A percentile compares a stretch with the other conserved stretches of the same genome.
Evolutionary conservation across 176 grass and related monocot genomes (phyloP).

Genomic region (Musa itinerans): DNA sequence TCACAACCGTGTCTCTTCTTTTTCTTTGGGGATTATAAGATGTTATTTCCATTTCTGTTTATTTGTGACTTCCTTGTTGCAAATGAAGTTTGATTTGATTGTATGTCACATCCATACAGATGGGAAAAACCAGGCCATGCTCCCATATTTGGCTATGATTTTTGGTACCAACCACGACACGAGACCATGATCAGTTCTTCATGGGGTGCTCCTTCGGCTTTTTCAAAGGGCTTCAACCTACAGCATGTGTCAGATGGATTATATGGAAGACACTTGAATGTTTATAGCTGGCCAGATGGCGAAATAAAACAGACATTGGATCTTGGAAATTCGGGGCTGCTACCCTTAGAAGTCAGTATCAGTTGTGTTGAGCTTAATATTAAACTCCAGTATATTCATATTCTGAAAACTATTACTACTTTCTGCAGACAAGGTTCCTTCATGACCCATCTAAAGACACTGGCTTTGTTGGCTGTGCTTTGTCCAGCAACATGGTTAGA

Average conservation of each 20-base stretch:
- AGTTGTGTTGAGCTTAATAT: not conserved
- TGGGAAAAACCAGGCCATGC: conserved; percentile 90
- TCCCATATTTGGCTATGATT: conserved; percentile 87
- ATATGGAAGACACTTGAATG: conserved; percentile 73
- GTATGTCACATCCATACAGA: conserved; percentile 23
- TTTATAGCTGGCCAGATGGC: conserved; percentile 92
- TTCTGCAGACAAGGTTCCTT: conserved; percentile 77
- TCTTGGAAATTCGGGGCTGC: conserved; percentile 51
- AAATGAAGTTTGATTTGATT: not conserved
- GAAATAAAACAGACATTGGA: conserved; percentile 83
- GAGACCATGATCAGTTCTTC: conserved; percentile 95
- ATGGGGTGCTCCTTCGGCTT: conserved; percentile 74
- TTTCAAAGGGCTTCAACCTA: conserved; percentile 65
- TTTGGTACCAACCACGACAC: conserved; percentile 90
- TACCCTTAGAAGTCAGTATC: conserved; percentile 68
- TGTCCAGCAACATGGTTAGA: conserved; percentile 87
- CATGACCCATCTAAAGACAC: conserved; percentile 94
- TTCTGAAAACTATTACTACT: not conserved
- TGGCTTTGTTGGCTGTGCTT: conserved; percentile 74
- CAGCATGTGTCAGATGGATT: conserved; percentile 83
- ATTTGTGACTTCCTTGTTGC: not conserved
- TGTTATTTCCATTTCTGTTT: not conserved
- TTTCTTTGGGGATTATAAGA: no score
- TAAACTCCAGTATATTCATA: conserved; percentile 1
- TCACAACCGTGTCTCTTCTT: no score